Evolutionary conservation across 2,329 filamentous ascomycete species (phyloP).

Genomic region (Aureobasidium sp.): DNA sequence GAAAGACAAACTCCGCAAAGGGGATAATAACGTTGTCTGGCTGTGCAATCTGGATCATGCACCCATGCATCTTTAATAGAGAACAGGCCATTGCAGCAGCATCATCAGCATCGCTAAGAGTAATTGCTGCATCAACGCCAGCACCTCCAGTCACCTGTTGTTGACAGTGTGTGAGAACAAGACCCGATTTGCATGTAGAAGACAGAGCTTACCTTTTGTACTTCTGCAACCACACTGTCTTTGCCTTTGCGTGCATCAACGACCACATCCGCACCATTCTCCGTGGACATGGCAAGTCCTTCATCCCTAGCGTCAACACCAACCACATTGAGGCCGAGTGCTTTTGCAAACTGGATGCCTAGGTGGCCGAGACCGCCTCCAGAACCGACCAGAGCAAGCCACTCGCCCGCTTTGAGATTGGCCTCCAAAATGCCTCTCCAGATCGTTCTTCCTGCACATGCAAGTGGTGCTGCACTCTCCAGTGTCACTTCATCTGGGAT

Average conservation of each 20-base stretch:
- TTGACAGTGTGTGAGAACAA: background rate
- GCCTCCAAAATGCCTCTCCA: slow-evolving; percentile 40
- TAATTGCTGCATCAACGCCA: slow-evolving; percentile 46
- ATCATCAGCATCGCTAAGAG: slow-evolving; percentile 43
- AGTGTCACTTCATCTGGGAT: slow-evolving; percentile 44
- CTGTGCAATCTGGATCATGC: slow-evolving; percentile 52
- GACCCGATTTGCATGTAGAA: background rate
- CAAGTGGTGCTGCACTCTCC: slow-evolving; percentile 46
- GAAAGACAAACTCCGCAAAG: slow-evolving; percentile 43
- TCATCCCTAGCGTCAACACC: slow-evolving; percentile 49
- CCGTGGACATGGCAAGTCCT: slow-evolving; percentile 39
- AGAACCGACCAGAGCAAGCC: slow-evolving; percentile 30
- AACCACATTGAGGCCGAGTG: slow-evolving; percentile 42
- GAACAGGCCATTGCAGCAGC: slow-evolving; percentile 46
- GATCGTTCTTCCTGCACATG: slow-evolving; percentile 47
- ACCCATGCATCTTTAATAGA: slow-evolving; percentile 52
- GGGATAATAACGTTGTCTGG: slow-evolving; percentile 31
- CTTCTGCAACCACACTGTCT: slow-evolving; percentile 38
- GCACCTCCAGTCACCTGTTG: slow-evolving; percentile 32
- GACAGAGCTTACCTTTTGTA: slow-evolving; percentile 30
- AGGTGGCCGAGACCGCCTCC: slow-evolving; percentile 46
- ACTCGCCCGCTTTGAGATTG: slow-evolving; percentile 31
- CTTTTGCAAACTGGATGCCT: slow-evolving; percentile 44
- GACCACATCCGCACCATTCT: slow-evolving; percentile 43
- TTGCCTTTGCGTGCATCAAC: slow-evolving; percentile 44